Base-by-base conservation (phyloP, 2,329 filamentous ascomycete genomes). In the Penicillium sp. region DNA sequence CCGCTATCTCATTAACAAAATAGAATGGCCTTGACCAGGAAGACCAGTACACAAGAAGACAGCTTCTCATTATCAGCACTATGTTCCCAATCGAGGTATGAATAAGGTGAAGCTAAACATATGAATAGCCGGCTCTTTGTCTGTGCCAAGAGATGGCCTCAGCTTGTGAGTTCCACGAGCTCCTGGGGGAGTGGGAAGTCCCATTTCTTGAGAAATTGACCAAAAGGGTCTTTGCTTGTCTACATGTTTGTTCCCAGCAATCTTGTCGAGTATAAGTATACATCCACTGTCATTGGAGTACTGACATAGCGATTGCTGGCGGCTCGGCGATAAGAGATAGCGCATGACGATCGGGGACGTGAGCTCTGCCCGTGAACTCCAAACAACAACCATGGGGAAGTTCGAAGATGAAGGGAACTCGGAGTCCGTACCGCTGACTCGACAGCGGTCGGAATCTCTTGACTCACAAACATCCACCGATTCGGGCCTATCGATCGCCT, bases 401-500 rank as follows among this genome's bases (percentile, higher is more conserved):
- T 58, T 57, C 44, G 60, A 49, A 49, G 47, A 65, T 34, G 60
- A 65, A 56, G 62, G 60, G 40, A 51, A 57, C 46, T 42, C 63
- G 9, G 67, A 71, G 46, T 63, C 64, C 38, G 61, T 68, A 16
- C 67, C 67, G 16, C 62, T 70, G 46, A 64, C 57, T 36, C 63
- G 62, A 18, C 58, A 56, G 36, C 60, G 67, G 29, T 65, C 64
- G 35, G 55, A 54, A 40, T 70, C 68, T 8, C 47, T 57, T 27
- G 47, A 55, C 18, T 72, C 71, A 32, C 60, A 67, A 29, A 58
- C 61, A 34, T 68, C 70, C 45, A 65, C 66, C 49, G 71, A 73
- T 44, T 73, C 71, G 11, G 64, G 62, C 34, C 52, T 73, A 16
- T 73, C 71, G 47, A 64, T 70, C 44, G 68, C 68, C 34, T 68